These are phyloP conservation scores for Knoxia roxburghii DNA, from an alignment of 257 asterid species.

Conservation along the genomic window DNA sequence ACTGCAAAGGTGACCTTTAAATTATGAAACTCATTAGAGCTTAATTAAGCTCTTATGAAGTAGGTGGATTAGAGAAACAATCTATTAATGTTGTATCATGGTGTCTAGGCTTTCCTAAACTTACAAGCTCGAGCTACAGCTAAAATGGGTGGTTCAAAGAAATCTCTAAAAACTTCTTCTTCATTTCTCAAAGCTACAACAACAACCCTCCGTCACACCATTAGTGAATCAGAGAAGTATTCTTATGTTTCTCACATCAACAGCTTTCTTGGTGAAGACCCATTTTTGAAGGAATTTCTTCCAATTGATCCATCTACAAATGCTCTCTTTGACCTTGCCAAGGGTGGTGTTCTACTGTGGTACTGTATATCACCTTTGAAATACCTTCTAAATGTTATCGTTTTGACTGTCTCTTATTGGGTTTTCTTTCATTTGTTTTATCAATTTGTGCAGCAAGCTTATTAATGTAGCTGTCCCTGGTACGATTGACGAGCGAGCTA, in stretches of 20 bases:
- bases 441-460: conserved; percentile 64
- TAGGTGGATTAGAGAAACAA: no score
- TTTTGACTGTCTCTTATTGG: neutral
- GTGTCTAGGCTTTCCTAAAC: conserved; percentile 54
- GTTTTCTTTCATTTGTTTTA: neutral
- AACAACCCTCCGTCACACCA: conserved; percentile 83
- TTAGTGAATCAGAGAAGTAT: conserved; percentile 77
- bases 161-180: conserved; percentile 31
- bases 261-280: conserved; percentile 66
- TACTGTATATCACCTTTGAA: conserved; percentile 18
- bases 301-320: conserved; percentile 75
- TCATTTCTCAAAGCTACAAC: conserved; percentile 85
- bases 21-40: neutral
- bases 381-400: neutral
- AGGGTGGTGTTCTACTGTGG: conserved; percentile 94
- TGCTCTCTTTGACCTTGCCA: conserved; percentile 78
- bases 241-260: conserved; percentile 75
- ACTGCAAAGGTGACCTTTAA: neutral
- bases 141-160: conserved; percentile 40
- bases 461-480: conserved; percentile 94
- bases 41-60: no score
- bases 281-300: conserved; percentile 63
- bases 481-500: conserved; percentile 94
- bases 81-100: neutral
- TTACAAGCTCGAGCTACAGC: conserved; percentile 56